Conservation (phyloP, 179 eudicot genomes). For the Carnegiea gigantea region DNA sequence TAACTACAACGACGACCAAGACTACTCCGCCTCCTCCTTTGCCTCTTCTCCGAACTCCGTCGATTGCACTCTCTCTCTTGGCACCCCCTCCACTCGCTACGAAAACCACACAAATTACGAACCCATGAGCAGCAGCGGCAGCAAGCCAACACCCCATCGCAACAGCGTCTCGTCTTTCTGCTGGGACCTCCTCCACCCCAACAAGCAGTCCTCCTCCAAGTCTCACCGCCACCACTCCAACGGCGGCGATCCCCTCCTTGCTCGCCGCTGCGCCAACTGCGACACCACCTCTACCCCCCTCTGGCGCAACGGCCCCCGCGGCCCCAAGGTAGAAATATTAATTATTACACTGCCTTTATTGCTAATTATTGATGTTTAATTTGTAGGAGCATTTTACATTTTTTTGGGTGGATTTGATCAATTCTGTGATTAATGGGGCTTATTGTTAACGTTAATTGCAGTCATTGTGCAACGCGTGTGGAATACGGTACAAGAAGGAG, state of each 20-base stretch:
- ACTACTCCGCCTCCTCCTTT: constrained; percentile 18
- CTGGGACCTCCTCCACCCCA: constrained; percentile 59
- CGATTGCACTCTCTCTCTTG: constrained; percentile 87
- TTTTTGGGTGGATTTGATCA: too few species aligned
- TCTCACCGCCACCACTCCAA: constrained; percentile 10
- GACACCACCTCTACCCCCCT: constrained; percentile 98
- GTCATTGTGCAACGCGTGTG: constrained; percentile 98
- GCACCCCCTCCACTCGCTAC: constrained; percentile 75
- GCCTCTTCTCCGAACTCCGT: constrained; percentile 48
- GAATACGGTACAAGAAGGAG: constrained; percentile 94
- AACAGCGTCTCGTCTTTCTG: constrained; percentile 40
- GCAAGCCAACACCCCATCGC: constrained; percentile 22
- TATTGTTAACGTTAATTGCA: constrained; percentile 29
- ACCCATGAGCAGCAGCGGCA: not conserved
- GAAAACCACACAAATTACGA: constrained; percentile 16
- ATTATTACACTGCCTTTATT: not conserved
- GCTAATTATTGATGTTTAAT: too few species aligned
- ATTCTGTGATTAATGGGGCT: too few species aligned
- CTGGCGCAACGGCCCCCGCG: constrained; percentile 96
- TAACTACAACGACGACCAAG: not conserved
- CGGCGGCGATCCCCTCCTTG: constrained; percentile 40
- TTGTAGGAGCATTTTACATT: too few species aligned
- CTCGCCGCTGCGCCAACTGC: constrained; percentile 89
- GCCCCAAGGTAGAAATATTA: constrained; percentile 69
- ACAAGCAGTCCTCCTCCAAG: constrained; percentile 1